Percentiles rank a stretch among this genome's conserved stretches.
These are phyloP conservation scores for Umbelopsis sp. DNA, from an alignment of 371 early-diverging fungal genomes.

Conservation along the genomic window DNA sequence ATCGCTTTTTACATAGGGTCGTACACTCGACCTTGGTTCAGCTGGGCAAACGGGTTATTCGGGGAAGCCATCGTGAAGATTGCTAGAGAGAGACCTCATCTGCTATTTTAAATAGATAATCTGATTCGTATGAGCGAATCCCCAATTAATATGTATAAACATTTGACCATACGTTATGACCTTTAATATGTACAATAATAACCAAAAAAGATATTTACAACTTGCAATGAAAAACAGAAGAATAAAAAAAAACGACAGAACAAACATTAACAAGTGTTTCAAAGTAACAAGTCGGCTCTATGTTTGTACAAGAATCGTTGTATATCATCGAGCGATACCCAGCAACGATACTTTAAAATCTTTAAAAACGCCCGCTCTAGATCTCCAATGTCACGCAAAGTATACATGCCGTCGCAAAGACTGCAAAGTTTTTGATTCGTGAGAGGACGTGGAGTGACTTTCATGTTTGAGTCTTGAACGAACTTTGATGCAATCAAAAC, in stretches of 20 bases:
- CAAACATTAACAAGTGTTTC: constrained; percentile 9
- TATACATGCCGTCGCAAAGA: constrained; percentile 42
- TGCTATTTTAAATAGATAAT: constrained; percentile 24
- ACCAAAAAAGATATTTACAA: constrained; percentile 2
- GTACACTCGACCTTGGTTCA: constrained; percentile 54
- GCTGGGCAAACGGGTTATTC: constrained; percentile 57
- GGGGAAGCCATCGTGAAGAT: constrained; percentile 50
- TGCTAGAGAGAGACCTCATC: constrained; percentile 37
- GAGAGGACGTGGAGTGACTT: constrained; percentile 33
- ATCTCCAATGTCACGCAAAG: constrained; percentile 40
- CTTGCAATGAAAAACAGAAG: too few species aligned
- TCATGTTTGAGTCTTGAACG: constrained; percentile 69
- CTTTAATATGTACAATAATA: constrained; percentile 7
- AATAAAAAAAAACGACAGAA: too few species aligned
- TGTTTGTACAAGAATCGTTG: constrained; percentile 36
- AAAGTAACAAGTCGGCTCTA: constrained; percentile 41
- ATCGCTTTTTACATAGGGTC: constrained; percentile 12
- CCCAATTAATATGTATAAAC: background rate
- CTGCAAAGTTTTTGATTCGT: constrained; percentile 41
- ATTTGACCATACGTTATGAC: background rate
- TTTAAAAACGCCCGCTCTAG: constrained; percentile 49
- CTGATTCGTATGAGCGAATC: background rate
- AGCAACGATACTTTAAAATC: constrained; percentile 46
- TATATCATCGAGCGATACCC: constrained; percentile 43
- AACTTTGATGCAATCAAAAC: constrained; percentile 77